Evolutionary conservation across 345 rosid genomes (phyloP), one percentile per base, ranked within the genome.

Genomic region (Gossypium thurberi): DNA sequence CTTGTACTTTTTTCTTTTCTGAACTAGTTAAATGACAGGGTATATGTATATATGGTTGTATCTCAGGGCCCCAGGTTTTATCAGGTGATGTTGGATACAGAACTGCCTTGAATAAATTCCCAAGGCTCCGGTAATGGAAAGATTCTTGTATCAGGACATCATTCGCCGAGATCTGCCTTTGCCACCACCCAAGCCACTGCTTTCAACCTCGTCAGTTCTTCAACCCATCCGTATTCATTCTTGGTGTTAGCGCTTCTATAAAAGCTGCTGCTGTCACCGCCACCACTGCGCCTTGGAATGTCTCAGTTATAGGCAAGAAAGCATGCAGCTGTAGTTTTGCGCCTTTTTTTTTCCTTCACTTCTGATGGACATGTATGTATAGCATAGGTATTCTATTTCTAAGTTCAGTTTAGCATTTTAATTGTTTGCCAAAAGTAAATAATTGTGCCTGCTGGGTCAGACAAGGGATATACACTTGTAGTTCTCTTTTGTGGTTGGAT

Each of bases 361-460:
- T 63, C 59, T 73, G 69, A 20, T 26, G n/a, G 51, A 68, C 71
- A 18, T 80, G 80, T 81, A 79, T 65, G 83, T 81, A 79, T 61
- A 81, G 79, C 58, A 72, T 43, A 70, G 17, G 52, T 77, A 26
- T 74, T 2, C 11, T 64, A 69, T 69, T 77, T 21, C 55, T 60
- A 57, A 52, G 74, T 23, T 59, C 64, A 58, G 67, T 33, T 6
- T 33, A 33, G 7, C 5, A 25, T 77, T 9, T 37, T 40, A 17
- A 25, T 58, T 57, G n/a, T 52, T 70, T 72, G 72, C 47, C 48
- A 44, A 44, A 44, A 44, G 48, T 44, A 44, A 40, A 68, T 69
- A 8, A 15, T 10, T 20, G 7, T 33, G 8, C 28, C 25, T 17
- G 8, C 28, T 33, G 25, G 66, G 48, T 70, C 59, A 9, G 78